A percentile compares a stretch with the other conserved stretches of the same genome.
Evolutionary conservation across 2,329 filamentous ascomycete genomes (phyloP).

Genomic region (Hypoxylon sp.): DNA sequence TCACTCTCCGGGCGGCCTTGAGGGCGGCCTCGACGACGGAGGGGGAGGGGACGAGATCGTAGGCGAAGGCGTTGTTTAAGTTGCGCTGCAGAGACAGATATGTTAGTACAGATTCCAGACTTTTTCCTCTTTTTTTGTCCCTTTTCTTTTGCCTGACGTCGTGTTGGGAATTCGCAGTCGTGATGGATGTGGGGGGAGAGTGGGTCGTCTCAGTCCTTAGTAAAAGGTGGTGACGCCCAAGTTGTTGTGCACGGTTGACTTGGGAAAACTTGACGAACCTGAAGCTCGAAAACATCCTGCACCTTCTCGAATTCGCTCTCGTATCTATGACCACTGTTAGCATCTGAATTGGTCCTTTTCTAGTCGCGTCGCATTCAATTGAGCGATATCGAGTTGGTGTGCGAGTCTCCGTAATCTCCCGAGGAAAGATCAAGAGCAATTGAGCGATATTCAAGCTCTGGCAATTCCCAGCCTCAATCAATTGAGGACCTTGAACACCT

Average conservation of each 20-base stretch:
- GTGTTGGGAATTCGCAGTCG: conserved; percentile 35
- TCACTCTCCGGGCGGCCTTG: conserved; percentile 92
- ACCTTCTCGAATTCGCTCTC: conserved; percentile 99
- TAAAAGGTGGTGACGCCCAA: not conserved
- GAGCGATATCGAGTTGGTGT: conserved; percentile 12
- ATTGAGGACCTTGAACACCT: conserved; percentile 12
- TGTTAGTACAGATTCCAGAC: conserved; percentile 24
- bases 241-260: conserved; percentile 2
- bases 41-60: conserved; percentile 97
- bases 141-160: conserved; percentile 8
- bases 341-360: conserved; percentile 43
- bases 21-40: conserved; percentile 90
- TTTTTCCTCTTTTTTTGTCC: too few relatives aligned
- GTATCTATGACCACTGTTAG: conserved; percentile 71
- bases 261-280: conserved; percentile 67
- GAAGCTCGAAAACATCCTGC: conserved; percentile 99
- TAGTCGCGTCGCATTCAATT: conserved; percentile 34
- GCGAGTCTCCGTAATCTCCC: conserved; percentile 3
- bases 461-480: conserved; percentile 2
- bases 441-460: conserved; percentile 33
- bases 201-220: conserved; percentile 22
- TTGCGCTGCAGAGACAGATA: conserved; percentile 48
- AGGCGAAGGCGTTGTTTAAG: conserved; percentile 98
- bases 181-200: conserved; percentile 21
- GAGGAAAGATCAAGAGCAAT: too few relatives aligned